Evolutionary conservation across 192 early-diverging fungal genomes (phyloP), one percentile per base, ranked within the genome.

Genomic region (Podila epigama): DNA sequence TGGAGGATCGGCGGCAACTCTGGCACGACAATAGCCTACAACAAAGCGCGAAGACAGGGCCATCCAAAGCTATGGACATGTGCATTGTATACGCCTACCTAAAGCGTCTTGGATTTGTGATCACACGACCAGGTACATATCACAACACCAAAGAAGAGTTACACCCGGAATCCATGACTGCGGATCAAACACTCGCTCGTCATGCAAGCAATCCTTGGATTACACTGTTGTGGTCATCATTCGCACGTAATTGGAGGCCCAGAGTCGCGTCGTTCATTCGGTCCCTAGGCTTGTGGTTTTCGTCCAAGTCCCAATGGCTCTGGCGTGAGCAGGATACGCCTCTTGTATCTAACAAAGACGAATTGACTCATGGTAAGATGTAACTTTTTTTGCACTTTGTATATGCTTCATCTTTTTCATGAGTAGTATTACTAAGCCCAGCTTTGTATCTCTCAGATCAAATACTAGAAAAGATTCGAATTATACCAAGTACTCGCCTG

Each of bases 61-160:
- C 75, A 13, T 11, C 40, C 1, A 12, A 10, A 7, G 56, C 52
- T n/a, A 61, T 75, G 71, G 54, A 59, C 32, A 37, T 42, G 13
- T 62, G 66, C 11, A 28, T 80, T 53, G 68, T 75, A 1, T 87
- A 85, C 63, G 75, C 82, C 1, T 83, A 85, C 81, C 67, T 87
- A 4, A 87, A 87, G 60, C 77, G 84, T 36, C 65, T 85, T 16
- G 86, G 86, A 4, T 87, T 80, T 52, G 80, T 71, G n/a, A 82
- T 85, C 5, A 70, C 69, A 1, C 39, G 86, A 41, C 58, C 84
- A 25, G 50, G 50, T 10, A 58, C 60, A n/a, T 68, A 79, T 31
- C 11, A 37, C 22, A 28, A 58, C 51, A 44, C 44, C n/a, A 22
- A 20, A 41, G 31, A 29, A 11, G 12, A 6, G 2, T 1, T 27